Percentiles rank a stretch among this genome's conserved stretches.
phyloP scores from a whole-genome alignment of 2,329 filamentous ascomycete species.

The Botryosphaeria agaves region DNA sequence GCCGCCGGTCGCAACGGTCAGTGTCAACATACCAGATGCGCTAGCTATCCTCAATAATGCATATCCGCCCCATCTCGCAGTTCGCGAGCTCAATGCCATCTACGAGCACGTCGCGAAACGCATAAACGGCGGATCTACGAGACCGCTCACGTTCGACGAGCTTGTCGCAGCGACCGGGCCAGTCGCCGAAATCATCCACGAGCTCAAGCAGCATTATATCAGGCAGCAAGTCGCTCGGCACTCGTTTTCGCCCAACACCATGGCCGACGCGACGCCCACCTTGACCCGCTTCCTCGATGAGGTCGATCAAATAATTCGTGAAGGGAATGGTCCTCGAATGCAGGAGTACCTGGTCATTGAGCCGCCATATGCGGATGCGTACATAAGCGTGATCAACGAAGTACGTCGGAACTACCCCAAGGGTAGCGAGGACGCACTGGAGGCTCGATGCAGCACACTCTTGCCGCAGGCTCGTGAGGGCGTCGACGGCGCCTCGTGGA shows the following conservation, averaged over 20 bases:
- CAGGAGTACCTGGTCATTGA: constrained; percentile 60
- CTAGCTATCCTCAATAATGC: no score
- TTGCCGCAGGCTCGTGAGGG: constrained; percentile 49
- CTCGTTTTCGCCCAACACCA: background rate
- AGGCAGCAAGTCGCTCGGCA: background rate
- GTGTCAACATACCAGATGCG: no score
- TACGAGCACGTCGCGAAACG: no score
- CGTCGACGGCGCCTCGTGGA: constrained; percentile 52
- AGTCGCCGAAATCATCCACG: background rate
- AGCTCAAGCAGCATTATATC: background rate
- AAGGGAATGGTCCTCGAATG: constrained; percentile 46
- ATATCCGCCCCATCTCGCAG: no score
- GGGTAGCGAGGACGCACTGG: constrained; percentile 33
- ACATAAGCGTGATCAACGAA: constrained; percentile 50
- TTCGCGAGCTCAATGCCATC: no score
- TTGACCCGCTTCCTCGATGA: constrained; percentile 50
- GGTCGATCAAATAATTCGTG: constrained; percentile 43
- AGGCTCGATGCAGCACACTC: constrained; percentile 43
- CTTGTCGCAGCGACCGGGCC: background rate
- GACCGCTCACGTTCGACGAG: background rate
- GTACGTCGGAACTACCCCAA: constrained; percentile 41
- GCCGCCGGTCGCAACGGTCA: no score
- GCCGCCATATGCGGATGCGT: constrained; percentile 48
- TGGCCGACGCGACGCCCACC: constrained; percentile 23
- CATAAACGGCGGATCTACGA: no score